A percentile compares a stretch with the other conserved stretches of the same genome.
Evolutionary conservation across 371 early-diverging fungal genomes (phyloP).

Genomic region (Capillidium heterosporum): DNA sequence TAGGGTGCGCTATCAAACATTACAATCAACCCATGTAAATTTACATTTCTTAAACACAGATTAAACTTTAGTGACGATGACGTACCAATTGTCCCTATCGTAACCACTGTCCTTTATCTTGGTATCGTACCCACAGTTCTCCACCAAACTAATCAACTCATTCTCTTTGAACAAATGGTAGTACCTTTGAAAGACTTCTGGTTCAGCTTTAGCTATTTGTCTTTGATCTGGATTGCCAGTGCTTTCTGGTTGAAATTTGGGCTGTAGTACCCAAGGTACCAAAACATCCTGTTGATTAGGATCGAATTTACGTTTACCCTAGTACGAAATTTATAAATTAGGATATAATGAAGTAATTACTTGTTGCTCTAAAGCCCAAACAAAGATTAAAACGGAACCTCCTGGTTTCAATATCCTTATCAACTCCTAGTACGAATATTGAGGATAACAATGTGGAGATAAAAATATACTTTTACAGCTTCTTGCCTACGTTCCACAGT

Average conservation of each 20-base stretch:
- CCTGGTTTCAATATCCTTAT: slow-evolving; percentile 49
- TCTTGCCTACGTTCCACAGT: slow-evolving; percentile 48
- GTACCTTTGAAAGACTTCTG: slow-evolving; percentile 28
- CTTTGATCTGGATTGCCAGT: too few relatives aligned
- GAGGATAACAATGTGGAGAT: neutral
- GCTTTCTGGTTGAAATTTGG: slow-evolving; percentile 13
- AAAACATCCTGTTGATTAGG: slow-evolving; percentile 71
- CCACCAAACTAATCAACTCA: slow-evolving; percentile 58
- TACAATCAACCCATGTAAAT: too few relatives aligned
- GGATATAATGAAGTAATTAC: neutral
- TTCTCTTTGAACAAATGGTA: slow-evolving; percentile 85
- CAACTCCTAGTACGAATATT: slow-evolving; percentile 29
- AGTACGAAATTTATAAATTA: neutral
- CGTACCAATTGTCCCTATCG: slow-evolving; percentile 86
- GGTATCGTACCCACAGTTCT: slow-evolving; percentile 15
- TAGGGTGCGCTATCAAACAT: too few relatives aligned
- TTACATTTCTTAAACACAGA: too few relatives aligned
- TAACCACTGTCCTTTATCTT: slow-evolving; percentile 53
- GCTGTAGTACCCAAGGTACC: slow-evolving; percentile 72
- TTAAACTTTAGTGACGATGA: neutral
- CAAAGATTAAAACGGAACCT: slow-evolving; percentile 67
- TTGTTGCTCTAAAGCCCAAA: slow-evolving; percentile 89
- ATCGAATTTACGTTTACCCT: slow-evolving; percentile 39
- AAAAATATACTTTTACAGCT: slow-evolving; percentile 32
- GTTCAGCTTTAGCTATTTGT: slow-evolving; percentile 5